Percentiles rank a stretch among this genome's conserved stretches.
Conservation (phyloP, 768 basidiomycete species). For the Solioccasus polychromus region DNA sequence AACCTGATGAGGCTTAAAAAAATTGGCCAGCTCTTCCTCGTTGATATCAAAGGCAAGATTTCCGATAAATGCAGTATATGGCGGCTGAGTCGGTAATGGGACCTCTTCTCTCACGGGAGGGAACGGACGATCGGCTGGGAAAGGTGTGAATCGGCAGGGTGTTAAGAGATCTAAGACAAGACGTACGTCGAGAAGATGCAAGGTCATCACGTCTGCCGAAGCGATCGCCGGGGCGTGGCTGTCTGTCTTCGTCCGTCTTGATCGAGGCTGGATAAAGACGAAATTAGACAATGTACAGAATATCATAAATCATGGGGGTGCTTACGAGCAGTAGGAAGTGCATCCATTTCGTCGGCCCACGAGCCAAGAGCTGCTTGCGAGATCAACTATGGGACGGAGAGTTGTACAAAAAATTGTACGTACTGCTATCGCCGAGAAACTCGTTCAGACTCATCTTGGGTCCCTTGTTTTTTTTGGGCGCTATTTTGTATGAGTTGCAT, state of each 20-base stretch:
- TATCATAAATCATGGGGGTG: conserved; percentile 18
- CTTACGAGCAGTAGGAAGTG: conserved; percentile 91
- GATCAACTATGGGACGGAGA: conserved; percentile 12
- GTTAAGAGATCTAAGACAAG: conserved; percentile 2
- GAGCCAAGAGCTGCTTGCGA: conserved; percentile 69
- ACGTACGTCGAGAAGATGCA: conserved; percentile 57
- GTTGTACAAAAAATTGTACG: conserved; percentile 31
- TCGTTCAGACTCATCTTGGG: conserved; percentile 92
- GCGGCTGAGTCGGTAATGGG: conserved; percentile 92
- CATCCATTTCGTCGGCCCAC: conserved; percentile 99
- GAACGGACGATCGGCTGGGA: conserved; percentile 54
- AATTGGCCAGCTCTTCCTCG: conserved; percentile 76
- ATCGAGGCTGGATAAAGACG: conserved; percentile 52
- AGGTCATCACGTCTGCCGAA: conserved; percentile 65
- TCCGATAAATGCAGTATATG: conserved; percentile 95
- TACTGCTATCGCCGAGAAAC: conserved; percentile 86
- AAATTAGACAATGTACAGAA: conserved; percentile 11
- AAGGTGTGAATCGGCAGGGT: conserved; percentile 11
- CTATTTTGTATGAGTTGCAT: conserved; percentile 37
- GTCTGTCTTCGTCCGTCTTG: conserved; percentile 64
- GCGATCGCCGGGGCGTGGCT: conserved; percentile 47
- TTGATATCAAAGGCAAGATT: conserved; percentile 93
- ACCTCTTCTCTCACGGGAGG: conserved; percentile 79
- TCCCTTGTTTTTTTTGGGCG: conserved; percentile 79
- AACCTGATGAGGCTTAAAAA: conserved; percentile 71